phyloP scores from a whole-genome alignment of 2,329 filamentous ascomycete species.

The Stemphylium beticola region DNA sequence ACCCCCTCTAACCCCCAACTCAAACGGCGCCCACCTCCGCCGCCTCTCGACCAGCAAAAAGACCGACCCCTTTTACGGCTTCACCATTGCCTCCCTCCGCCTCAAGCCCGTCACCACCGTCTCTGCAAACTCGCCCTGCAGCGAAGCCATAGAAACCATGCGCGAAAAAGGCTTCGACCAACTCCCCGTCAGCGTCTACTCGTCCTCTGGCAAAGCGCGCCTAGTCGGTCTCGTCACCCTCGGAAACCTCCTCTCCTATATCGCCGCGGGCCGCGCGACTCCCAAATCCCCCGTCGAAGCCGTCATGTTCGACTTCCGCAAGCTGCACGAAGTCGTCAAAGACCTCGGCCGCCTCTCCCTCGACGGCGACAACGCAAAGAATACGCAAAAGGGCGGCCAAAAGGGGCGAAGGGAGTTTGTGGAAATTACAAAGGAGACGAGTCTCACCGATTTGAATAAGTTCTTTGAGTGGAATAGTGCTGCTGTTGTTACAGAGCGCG shows the following conservation, averaged over 20 bases:
- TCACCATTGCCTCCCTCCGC: constrained; percentile 81
- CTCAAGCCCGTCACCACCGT: constrained; percentile 94
- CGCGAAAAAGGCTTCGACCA: constrained; percentile 98
- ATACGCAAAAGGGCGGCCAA: constrained; percentile 26
- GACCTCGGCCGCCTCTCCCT: constrained; percentile 60
- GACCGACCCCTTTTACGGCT: constrained; percentile 74
- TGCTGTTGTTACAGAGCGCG: constrained; percentile 86
- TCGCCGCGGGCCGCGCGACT: constrained; percentile 80
- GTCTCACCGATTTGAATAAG: constrained; percentile 79
- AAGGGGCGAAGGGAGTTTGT: constrained; percentile 71
- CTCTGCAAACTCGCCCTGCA: constrained; percentile 71
- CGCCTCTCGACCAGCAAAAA: constrained; percentile 49
- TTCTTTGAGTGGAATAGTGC: constrained; percentile 99
- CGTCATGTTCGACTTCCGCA: constrained; percentile 96
- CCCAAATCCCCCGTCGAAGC: constrained; percentile 76
- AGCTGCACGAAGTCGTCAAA: constrained; percentile 87
- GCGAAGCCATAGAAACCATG: constrained; percentile 96
- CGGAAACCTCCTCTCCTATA: constrained; percentile 90
- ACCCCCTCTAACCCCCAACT: constrained; percentile 47
- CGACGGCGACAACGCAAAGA: constrained; percentile 20
- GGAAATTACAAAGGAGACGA: constrained; percentile 91
- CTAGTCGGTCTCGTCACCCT: constrained; percentile 93
- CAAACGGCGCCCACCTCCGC: constrained; percentile 39
- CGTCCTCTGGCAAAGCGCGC: constrained; percentile 66
- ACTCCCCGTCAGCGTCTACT: constrained; percentile 75